These are phyloP conservation scores for Vigna radiata DNA, from an alignment of 306 rosid species.

Conservation along the genomic window DNA sequence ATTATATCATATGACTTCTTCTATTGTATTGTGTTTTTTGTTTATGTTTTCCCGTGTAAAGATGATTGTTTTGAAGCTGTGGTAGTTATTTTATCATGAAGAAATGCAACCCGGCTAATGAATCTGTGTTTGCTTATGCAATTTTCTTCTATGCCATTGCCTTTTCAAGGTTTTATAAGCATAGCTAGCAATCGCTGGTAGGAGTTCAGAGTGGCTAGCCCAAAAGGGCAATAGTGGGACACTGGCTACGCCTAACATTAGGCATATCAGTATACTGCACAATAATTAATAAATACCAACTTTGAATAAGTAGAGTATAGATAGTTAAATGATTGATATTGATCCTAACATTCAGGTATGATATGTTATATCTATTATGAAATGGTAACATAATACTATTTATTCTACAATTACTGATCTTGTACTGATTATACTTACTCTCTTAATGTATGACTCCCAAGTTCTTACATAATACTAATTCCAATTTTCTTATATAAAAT, in stretches of 20 bases:
- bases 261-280: neutral
- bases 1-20: neutral
- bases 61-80: constrained; percentile 23
- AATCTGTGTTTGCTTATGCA: constrained; percentile 18
- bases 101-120: neutral
- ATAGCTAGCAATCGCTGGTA: neutral
- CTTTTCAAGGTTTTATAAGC: constrained; percentile 15
- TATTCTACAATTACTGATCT: neutral
- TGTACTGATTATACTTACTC: neutral
- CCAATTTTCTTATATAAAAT: neutral
- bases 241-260: neutral
- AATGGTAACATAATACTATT: constrained; percentile 3
- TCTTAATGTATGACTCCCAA: constrained; percentile 17
- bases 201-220: neutral
- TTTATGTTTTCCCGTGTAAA: constrained; percentile 25
- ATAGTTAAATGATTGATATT: neutral
- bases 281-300: neutral
- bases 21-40: constrained; percentile 14
- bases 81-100: neutral
- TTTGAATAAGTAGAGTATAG: neutral
- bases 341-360: neutral
- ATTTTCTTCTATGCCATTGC: constrained; percentile 21
- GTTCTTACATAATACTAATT: constrained; percentile 10
- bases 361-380: neutral
- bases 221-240: neutral